Evolutionary conservation across 768 basidiomycete species (phyloP).

Genomic region (Ramaria sp.): DNA sequence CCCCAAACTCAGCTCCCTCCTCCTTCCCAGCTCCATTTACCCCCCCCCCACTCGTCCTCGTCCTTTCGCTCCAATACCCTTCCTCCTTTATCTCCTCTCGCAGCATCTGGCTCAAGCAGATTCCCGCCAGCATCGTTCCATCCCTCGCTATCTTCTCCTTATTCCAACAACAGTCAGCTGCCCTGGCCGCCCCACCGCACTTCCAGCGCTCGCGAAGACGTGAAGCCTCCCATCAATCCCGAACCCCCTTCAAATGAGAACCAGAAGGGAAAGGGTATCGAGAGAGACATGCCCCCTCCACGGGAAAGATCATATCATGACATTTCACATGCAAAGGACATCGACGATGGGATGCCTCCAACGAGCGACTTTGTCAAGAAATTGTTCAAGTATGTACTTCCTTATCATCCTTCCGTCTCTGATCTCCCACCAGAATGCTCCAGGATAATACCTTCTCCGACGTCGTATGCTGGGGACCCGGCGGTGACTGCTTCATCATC

Average conservation of each 20-base stretch:
- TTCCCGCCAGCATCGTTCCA: slow-evolving; percentile 1
- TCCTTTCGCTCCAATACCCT: slow-evolving; percentile 32
- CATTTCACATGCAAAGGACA: slow-evolving; percentile 21
- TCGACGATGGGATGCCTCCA: slow-evolving; percentile 72
- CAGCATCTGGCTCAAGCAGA: not conserved
- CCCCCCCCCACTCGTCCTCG: slow-evolving; percentile 25
- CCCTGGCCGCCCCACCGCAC: slow-evolving; percentile 19
- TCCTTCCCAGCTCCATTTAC: slow-evolving; percentile 16
- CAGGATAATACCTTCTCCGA: slow-evolving; percentile 63
- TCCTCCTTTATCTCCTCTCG: slow-evolving; percentile 12
- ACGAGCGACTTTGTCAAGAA: slow-evolving; percentile 93
- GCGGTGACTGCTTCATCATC: slow-evolving; percentile 84
- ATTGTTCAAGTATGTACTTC: slow-evolving; percentile 63
- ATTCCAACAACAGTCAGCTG: slow-evolving; percentile 2
- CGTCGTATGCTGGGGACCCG: slow-evolving; percentile 75
- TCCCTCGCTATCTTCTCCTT: slow-evolving; percentile 5
- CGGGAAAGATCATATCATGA: slow-evolving; percentile 3
- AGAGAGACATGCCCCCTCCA: slow-evolving; percentile 15
- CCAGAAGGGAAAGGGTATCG: slow-evolving; percentile 18
- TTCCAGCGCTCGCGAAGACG: slow-evolving; percentile 23
- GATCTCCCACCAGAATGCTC: slow-evolving; percentile 56
- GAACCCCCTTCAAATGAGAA: slow-evolving; percentile 2
- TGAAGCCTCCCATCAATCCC: slow-evolving; percentile 18
- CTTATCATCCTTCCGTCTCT: not conserved
- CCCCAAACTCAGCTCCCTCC: slow-evolving; percentile 17